Evolutionary conservation across 2,329 filamentous ascomycete genomes (phyloP), one percentile per base, ranked within the genome.

Genomic region (Didymella keratinophila): DNA sequence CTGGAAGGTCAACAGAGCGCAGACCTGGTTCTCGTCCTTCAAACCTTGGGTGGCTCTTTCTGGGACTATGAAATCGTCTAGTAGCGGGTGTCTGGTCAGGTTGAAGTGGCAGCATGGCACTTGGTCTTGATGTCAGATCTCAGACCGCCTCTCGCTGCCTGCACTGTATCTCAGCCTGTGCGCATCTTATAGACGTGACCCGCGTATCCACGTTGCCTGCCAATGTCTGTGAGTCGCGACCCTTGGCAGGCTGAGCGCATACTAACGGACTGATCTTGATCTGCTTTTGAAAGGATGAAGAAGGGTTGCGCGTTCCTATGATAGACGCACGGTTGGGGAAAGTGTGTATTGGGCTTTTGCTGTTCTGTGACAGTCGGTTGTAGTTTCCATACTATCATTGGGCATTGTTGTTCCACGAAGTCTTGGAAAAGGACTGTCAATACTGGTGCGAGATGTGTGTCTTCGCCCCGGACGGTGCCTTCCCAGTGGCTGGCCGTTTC

Each of bases 401-500:
- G 4, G n/a, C 37, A 3, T 23, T 23, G 4, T 21, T 23, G 12
- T 21, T 41, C 20, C 23, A 23, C 20, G 10, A 41, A 39, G 8
- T 21, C 18, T 41, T 41, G 3, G 1, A 41, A 23, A 41, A 41
- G 20, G 20, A 41, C 10, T 10, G 12, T 41, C 37, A 41, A 23
- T 43, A 43, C 14, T 43, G 41, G 14, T 43, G 41, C 41, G 21
- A 43, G 41, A 43, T 20, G 16, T 43, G 21, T 43, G 21, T 20
- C 18, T n/a, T 52, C 21, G 21, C 37, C 6, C 44, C 32, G 44
- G 21, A n/a, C 23, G 36, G 32, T 41, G 18, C 36, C n/a, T 49
- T 53, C 6, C 7, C 32, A 12, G 34, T 41, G 18, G 44, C 23
- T 11, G 55, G 49, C 2, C 53, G 63, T 8, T 74, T 66, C 16